phyloP scores from a whole-genome alignment of 78 protist genomes.

The Neovahlkampfia damariscottae region DNA sequence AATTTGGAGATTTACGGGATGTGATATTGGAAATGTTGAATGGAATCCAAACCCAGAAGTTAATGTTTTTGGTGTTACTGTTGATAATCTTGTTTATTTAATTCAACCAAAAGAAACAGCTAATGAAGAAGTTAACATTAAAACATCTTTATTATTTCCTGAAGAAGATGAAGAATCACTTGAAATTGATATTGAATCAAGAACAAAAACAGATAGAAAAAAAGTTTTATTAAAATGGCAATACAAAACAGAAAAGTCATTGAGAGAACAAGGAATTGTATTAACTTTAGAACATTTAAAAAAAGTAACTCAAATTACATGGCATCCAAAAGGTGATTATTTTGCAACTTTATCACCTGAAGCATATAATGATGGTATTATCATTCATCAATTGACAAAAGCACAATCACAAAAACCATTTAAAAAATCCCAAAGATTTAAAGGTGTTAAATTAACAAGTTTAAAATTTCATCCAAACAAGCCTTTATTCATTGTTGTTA shows the following conservation, averaged over 20 bases:
- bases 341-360: conserved; percentile 64
- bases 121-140: not conserved
- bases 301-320: conserved; percentile 31
- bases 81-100: not conserved
- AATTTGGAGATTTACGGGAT: conserved; percentile 12
- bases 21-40: conserved; percentile 43
- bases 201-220: not conserved
- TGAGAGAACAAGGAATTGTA: not conserved
- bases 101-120: not conserved
- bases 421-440: conserved; percentile 16
- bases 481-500: conserved; percentile 86
- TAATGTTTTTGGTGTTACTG: conserved; percentile 49
- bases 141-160: not conserved
- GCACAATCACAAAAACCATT: conserved; percentile 44
- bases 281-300: not conserved
- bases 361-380: conserved; percentile 11
- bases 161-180: not conserved
- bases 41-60: conserved; percentile 64
- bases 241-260: not conserved
- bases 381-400: conserved; percentile 19
- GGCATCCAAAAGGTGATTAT: conserved; percentile 92
- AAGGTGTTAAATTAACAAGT: not conserved
- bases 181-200: not conserved
- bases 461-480: conserved; percentile 83
- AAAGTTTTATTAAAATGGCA: not conserved